Conservation (phyloP, 495 filamentous ascomycete species). For the Parathielavia hyrcaniae region DNA sequence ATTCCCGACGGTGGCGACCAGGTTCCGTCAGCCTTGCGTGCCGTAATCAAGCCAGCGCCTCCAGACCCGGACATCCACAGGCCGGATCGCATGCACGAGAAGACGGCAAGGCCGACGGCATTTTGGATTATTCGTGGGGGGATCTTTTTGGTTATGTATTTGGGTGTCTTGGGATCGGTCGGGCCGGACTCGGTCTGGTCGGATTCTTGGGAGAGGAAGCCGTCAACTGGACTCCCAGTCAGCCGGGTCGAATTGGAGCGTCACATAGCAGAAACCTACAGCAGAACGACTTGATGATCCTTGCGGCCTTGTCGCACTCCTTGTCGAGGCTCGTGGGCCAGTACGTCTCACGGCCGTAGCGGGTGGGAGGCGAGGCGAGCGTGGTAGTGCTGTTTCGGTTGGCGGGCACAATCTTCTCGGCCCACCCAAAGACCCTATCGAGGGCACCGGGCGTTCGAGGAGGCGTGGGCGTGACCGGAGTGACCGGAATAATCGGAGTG, state of each 20-base stretch:
- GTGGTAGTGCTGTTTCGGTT: slow-evolving; percentile 41
- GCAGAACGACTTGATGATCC: slow-evolving; percentile 79
- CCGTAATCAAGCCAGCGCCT: slow-evolving; percentile 75
- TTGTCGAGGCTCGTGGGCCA: slow-evolving; percentile 76
- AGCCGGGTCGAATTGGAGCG: neutral
- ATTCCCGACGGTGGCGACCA: slow-evolving; percentile 89
- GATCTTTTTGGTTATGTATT: slow-evolving; percentile 70
- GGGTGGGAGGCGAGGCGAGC: slow-evolving; percentile 48
- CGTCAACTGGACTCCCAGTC: slow-evolving; percentile 35
- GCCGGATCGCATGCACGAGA: slow-evolving; percentile 88
- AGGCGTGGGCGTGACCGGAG: slow-evolving; percentile 10
- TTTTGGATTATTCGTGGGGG: slow-evolving; percentile 72
- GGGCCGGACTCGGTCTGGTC: slow-evolving; percentile 15
- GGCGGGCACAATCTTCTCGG: slow-evolving; percentile 39
- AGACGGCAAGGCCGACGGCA: slow-evolving; percentile 82
- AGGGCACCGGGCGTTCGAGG: slow-evolving; percentile 29
- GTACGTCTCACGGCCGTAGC: slow-evolving; percentile 55
- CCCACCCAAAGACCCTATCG: slow-evolving; percentile 44
- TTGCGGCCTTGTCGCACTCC: slow-evolving; percentile 80
- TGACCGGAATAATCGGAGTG: slow-evolving; percentile 9
- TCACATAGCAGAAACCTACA: slow-evolving; percentile 36
- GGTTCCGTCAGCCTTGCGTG: slow-evolving; percentile 68
- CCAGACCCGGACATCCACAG: slow-evolving; percentile 87
- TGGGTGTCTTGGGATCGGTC: slow-evolving; percentile 33
- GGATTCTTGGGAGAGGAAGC: slow-evolving; percentile 39